These are phyloP conservation scores for Boletus sp. DNA, from an alignment of 1,284 basidiomycete genomes.

Conservation along the genomic window DNA sequence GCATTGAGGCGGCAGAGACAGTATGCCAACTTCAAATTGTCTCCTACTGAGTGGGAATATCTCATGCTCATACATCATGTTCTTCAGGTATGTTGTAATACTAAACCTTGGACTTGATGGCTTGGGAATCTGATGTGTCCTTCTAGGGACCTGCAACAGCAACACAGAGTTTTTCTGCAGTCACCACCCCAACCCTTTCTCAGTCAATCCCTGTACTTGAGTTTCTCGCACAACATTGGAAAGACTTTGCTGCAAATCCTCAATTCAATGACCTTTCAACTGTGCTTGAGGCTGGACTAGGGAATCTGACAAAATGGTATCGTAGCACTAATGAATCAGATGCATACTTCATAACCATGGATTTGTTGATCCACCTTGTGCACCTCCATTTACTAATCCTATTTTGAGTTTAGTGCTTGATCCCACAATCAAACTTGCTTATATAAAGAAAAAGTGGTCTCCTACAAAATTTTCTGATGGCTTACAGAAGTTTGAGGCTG, in stretches of 20 bases:
- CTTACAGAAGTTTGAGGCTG: background rate
- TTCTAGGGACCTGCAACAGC: no score
- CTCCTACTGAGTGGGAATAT: no score
- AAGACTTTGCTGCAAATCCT: background rate
- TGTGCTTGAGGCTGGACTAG: background rate
- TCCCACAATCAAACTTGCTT: background rate
- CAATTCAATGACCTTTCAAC: background rate
- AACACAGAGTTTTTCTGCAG: no score
- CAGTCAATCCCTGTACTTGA: background rate
- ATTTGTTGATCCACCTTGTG: background rate
- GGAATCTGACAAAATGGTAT: background rate
- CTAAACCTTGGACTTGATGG: no score
- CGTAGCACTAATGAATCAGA: background rate
- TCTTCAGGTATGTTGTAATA: no score
- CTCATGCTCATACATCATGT: no score
- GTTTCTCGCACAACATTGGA: background rate
- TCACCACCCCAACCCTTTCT: background rate
- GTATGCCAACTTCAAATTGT: no score
- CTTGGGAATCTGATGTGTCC: no score
- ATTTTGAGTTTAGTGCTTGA: background rate
- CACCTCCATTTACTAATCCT: no score
- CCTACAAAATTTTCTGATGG: background rate
- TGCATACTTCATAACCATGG: background rate
- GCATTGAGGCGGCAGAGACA: no score
- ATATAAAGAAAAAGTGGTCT: background rate